Evolutionary conservation across 148 eudicot genomes (phyloP).

Genomic region (Fagopyrum tataricum): DNA sequence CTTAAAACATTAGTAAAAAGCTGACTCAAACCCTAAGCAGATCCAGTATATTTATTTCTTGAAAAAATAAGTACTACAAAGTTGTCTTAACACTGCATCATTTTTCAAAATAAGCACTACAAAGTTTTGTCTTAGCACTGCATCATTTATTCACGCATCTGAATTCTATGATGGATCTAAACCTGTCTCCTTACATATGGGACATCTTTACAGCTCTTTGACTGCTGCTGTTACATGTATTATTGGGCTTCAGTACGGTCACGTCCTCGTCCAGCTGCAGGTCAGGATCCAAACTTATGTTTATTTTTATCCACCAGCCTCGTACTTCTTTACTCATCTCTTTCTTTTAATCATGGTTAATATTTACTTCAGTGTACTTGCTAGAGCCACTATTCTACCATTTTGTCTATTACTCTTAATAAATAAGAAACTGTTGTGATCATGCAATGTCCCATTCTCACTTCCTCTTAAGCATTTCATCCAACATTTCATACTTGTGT

Average conservation of each 20-base stretch:
- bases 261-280: conserved; percentile 59
- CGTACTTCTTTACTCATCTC: neutral
- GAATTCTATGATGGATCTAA: neutral
- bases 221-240: conserved; percentile 64
- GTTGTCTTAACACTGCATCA: neutral
- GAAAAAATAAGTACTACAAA: neutral
- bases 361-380: neutral
- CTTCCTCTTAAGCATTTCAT: neutral
- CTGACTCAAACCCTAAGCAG: neutral
- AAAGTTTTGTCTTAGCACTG: neutral
- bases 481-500: neutral
- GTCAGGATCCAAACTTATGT: conserved; percentile 26
- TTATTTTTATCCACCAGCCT: conserved; percentile 2
- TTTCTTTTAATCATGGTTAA: neutral
- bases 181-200: neutral
- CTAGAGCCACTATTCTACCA: neutral
- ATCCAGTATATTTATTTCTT: neutral
- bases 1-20: neutral
- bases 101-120: neutral
- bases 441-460: neutral
- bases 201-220: conserved; percentile 41
- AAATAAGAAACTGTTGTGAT: neutral
- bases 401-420: neutral
- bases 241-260: conserved; percentile 83
- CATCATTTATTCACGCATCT: neutral